These are phyloP conservation scores for Cladophialophora carrionii DNA, from an alignment of 2,329 filamentous ascomycete species.

Conservation along the genomic window DNA sequence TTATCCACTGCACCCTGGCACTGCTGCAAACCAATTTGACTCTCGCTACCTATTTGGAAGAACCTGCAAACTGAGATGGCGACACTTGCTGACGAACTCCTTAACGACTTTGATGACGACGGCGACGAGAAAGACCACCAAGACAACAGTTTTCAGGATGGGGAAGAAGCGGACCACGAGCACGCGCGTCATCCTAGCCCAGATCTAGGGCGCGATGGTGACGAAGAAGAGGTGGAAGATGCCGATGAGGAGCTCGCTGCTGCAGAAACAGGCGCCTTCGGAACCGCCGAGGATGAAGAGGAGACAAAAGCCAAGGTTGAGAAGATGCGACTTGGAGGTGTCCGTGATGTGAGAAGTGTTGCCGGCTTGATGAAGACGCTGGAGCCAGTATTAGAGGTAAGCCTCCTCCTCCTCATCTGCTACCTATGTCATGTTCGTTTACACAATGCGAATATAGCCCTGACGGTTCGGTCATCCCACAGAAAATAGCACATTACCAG, in stretches of 20 bases:
- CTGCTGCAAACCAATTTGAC: background rate
- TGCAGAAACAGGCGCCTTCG: slow-evolving; percentile 58
- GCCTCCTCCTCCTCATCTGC: slow-evolving; percentile 45
- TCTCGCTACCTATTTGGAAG: background rate
- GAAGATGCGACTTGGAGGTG: slow-evolving; percentile 73
- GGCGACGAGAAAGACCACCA: slow-evolving; percentile 73
- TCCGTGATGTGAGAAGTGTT: slow-evolving; percentile 78
- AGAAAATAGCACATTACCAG: slow-evolving; percentile 82
- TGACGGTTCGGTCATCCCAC: slow-evolving; percentile 63
- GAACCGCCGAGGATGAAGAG: slow-evolving; percentile 65
- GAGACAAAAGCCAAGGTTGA: slow-evolving; percentile 78
- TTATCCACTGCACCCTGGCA: background rate
- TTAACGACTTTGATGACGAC: slow-evolving; percentile 88
- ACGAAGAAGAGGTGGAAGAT: slow-evolving; percentile 38
- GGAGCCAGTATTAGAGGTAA: slow-evolving; percentile 79
- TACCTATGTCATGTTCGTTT: slow-evolving; percentile 55
- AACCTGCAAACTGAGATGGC: slow-evolving; percentile 62
- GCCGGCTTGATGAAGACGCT: slow-evolving; percentile 79
- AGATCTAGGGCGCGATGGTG: slow-evolving; percentile 45
- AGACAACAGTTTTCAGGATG: slow-evolving; percentile 53
- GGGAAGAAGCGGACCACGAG: slow-evolving; percentile 42
- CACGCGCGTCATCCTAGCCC: slow-evolving; percentile 40
- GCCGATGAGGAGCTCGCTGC: slow-evolving; percentile 38
- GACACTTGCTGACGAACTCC: slow-evolving; percentile 86
- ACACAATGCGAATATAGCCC: slow-evolving; percentile 64